A percentile compares a stretch with the other conserved stretches of the same genome.
These are phyloP conservation scores for Aspergillus viridinutans DNA, from an alignment of 2,329 filamentous ascomycete species.

Conservation along the genomic window DNA sequence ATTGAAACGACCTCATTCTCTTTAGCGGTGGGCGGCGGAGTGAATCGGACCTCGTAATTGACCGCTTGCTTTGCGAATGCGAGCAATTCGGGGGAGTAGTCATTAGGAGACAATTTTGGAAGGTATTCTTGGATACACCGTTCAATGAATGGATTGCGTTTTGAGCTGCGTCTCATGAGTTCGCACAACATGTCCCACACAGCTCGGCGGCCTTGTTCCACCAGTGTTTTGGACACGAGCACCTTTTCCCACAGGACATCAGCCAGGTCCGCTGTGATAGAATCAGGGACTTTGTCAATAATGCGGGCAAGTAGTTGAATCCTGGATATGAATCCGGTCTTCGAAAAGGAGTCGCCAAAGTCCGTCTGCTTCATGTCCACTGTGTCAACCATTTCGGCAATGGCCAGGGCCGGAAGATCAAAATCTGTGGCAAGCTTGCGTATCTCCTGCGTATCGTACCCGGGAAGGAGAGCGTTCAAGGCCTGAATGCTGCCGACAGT, in stretches of 20 bases:
- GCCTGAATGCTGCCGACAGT: conserved; percentile 71
- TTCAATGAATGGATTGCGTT: conserved; percentile 40
- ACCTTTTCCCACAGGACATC: conserved; percentile 67
- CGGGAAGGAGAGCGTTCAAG: conserved; percentile 45
- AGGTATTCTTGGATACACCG: conserved; percentile 42
- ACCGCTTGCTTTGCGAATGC: conserved; percentile 41
- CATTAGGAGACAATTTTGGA: conserved; percentile 34
- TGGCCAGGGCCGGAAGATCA: conserved; percentile 57
- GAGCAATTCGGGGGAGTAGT: conserved; percentile 39
- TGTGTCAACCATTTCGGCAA: conserved; percentile 61
- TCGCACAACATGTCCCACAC: conserved; percentile 66
- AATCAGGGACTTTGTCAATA: conserved; percentile 57
- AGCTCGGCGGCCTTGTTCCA: conserved; percentile 56
- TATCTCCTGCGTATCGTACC: conserved; percentile 49
- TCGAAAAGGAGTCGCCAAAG: conserved; percentile 33
- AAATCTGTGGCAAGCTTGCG: conserved; percentile 57
- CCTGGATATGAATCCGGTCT: conserved; percentile 51
- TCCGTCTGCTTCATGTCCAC: conserved; percentile 42
- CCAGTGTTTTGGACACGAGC: conserved; percentile 61
- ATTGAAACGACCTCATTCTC: conserved; percentile 42
- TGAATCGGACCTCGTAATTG: conserved; percentile 52
- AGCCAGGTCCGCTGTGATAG: conserved; percentile 60
- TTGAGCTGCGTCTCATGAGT: conserved; percentile 24
- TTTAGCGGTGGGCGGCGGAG: conserved; percentile 45
- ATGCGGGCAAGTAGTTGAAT: conserved; percentile 56